These are phyloP conservation scores for Vararia minispora DNA, from an alignment of 768 basidiomycete species.

Conservation along the genomic window DNA sequence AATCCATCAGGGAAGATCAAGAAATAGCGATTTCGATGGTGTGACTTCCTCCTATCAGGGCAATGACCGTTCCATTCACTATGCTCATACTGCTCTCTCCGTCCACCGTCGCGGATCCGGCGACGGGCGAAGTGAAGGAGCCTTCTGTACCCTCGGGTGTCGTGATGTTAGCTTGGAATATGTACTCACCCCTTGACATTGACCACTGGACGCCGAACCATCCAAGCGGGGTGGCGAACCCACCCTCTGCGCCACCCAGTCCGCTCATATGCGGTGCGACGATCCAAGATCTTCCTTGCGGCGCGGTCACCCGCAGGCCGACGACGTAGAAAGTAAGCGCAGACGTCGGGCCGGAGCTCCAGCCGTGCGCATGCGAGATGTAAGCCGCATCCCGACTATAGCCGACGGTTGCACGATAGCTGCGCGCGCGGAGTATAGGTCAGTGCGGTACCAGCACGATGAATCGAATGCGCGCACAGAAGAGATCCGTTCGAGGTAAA, in stretches of 20 bases:
- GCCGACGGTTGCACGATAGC: constrained; percentile 41
- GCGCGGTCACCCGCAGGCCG: constrained; percentile 37
- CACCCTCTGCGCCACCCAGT: constrained; percentile 33
- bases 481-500: constrained; percentile 48
- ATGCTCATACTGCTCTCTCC: too few relatives aligned
- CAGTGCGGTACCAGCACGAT: neutral
- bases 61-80: too few relatives aligned
- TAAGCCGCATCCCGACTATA: constrained; percentile 49
- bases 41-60: too few relatives aligned
- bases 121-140: too few relatives aligned
- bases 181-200: neutral
- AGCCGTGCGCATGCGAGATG: constrained; percentile 50
- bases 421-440: constrained; percentile 1
- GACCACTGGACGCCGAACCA: constrained; percentile 40
- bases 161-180: too few relatives aligned
- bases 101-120: too few relatives aligned
- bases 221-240: constrained; percentile 41
- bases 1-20: too few relatives aligned
- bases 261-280: constrained; percentile 36
- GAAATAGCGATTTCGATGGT: too few relatives aligned
- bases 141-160: too few relatives aligned
- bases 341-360: constrained; percentile 47
- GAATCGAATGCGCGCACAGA: constrained; percentile 21
- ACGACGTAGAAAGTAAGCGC: constrained; percentile 46
- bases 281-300: constrained; percentile 36